Conservation (phyloP, 306 rosid species). For the Cucumis cinereus region DNA sequence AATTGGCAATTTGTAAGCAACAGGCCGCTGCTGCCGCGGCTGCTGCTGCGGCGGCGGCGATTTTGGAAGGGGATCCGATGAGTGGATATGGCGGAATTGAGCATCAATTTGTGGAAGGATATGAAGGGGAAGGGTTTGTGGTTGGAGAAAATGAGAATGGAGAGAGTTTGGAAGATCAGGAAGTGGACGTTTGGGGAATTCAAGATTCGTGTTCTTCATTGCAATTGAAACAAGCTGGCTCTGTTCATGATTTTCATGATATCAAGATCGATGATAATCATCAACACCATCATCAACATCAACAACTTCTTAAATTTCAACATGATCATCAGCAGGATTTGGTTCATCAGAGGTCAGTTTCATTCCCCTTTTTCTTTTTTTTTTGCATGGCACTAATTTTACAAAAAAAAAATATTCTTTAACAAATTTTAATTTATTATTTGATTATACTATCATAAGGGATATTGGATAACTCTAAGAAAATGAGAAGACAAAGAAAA, state of each 20-base stretch:
- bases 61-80: conserved; percentile 24
- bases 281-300: conserved; percentile 10
- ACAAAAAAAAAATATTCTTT: no score
- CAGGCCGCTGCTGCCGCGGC: conserved; percentile 12
- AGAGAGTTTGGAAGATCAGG: conserved; percentile 25
- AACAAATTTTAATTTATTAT: no score
- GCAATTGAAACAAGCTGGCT: conserved; percentile 25
- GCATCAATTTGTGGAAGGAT: conserved; percentile 2
- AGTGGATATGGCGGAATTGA: neutral
- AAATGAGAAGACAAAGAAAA: no score
- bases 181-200: conserved; percentile 36
- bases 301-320: conserved; percentile 20
- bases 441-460: no score
- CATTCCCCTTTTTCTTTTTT: no score
- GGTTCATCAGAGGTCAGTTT: conserved; percentile 36
- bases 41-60: neutral
- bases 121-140: neutral
- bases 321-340: conserved; percentile 8
- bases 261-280: conserved; percentile 18
- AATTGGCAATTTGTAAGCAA: conserved; percentile 29
- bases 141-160: conserved; percentile 11
- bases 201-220: conserved; percentile 37
- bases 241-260: conserved; percentile 25
- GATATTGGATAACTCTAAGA: no score
- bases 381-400: neutral